Conservation (phyloP, 345 rosid genomes). For the Combretum micranthum region DNA sequence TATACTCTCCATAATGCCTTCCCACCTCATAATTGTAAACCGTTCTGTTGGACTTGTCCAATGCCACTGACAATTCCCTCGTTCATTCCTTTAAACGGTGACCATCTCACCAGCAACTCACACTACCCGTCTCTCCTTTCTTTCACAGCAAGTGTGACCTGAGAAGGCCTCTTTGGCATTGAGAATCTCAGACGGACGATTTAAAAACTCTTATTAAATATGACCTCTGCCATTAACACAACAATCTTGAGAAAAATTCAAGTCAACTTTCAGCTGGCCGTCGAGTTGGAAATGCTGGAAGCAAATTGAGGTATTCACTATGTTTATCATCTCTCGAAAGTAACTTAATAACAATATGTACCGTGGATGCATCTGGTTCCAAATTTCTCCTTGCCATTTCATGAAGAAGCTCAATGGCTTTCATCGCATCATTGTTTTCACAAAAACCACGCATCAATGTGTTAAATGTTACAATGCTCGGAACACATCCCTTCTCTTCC, state of each 20-base stretch:
- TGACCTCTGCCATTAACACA: too few species aligned
- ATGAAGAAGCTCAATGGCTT: constrained; percentile 21
- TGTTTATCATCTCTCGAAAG: constrained; percentile 20
- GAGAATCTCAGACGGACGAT: too few species aligned
- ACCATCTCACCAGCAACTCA: too few species aligned
- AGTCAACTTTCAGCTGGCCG: neutral
- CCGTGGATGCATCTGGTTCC: constrained; percentile 14
- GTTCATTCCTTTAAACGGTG: too few species aligned
- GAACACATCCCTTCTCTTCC: constrained; percentile 24
- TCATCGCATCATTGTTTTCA: constrained; percentile 4
- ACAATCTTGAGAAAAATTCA: constrained; percentile 2
- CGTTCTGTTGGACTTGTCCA: too few species aligned
- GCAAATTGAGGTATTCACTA: constrained; percentile 14
- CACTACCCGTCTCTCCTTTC: too few species aligned
- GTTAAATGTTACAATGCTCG: constrained; percentile 14
- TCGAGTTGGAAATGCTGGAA: constrained; percentile 22
- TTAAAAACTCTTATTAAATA: too few species aligned
- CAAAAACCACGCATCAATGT: constrained; percentile 13
- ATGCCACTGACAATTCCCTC: too few species aligned
- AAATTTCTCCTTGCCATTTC: constrained; percentile 28
- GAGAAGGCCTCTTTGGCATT: too few species aligned
- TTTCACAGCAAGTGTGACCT: too few species aligned
- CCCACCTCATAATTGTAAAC: too few species aligned
- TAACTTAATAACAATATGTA: constrained; percentile 16
- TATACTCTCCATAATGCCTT: too few species aligned